Evolutionary conservation across 257 asterid species (phyloP).

Genomic region (Solanum chiquidenum): DNA sequence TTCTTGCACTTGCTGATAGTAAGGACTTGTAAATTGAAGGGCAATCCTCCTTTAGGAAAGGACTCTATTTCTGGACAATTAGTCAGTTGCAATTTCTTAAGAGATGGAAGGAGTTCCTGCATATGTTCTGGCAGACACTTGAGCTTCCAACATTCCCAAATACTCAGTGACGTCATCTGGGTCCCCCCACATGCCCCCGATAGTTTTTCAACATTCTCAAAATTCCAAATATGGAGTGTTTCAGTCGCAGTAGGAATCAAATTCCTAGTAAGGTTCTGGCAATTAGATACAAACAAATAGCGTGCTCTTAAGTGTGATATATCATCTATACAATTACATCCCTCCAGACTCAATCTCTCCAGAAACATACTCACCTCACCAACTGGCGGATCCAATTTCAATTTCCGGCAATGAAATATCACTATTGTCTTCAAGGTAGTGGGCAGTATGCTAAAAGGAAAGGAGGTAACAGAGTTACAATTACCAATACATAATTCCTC

Average conservation of each 20-base stretch:
- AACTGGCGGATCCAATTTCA: no score
- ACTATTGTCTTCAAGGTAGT: no score
- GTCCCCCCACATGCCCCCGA: background rate
- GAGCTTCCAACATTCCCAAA: accelerated
- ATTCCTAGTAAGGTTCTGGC: background rate
- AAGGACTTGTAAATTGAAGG: background rate
- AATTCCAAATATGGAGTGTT: accelerated
- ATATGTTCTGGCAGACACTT: background rate
- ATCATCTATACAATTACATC: background rate
- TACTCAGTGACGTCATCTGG: accelerated
- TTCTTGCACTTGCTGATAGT: accelerated
- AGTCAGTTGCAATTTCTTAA: accelerated
- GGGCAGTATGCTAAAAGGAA: no score
- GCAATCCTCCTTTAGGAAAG: background rate
- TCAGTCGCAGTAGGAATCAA: background rate
- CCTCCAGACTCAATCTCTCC: accelerated
- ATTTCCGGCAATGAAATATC: no score
- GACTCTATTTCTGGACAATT: background rate
- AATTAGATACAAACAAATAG: accelerated
- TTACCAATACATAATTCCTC: no score
- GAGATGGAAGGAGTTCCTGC: background rate
- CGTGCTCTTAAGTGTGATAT: background rate
- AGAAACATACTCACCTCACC: background rate
- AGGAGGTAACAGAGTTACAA: no score
- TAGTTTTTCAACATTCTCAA: background rate